Evolutionary conservation across 768 basidiomycete genomes (phyloP).

Genomic region (Naganishia vaughanmartiniae): DNA sequence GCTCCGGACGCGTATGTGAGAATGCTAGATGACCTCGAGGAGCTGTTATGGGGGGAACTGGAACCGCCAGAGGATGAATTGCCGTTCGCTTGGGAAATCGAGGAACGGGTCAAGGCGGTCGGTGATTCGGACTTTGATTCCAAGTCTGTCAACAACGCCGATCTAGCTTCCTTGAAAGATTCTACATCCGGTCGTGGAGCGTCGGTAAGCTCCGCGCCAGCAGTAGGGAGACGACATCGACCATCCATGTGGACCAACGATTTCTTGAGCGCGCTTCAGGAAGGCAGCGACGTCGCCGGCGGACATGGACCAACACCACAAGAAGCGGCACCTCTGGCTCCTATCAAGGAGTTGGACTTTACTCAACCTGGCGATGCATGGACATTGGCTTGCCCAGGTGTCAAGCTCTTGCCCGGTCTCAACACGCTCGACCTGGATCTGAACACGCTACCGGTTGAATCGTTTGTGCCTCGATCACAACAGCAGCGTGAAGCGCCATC

Average conservation of each 20-base stretch:
- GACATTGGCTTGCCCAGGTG: slow-evolving; percentile 9
- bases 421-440: slow-evolving; percentile 23
- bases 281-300: not conserved
- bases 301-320: not conserved
- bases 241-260: slow-evolving; percentile 19
- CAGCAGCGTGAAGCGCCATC: not conserved
- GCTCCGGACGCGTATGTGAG: not conserved
- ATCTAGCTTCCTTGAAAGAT: too few species aligned
- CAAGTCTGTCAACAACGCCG: not conserved
- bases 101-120: slow-evolving; percentile 4
- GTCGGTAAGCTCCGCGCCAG: too few species aligned
- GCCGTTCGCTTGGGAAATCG: slow-evolving; percentile 9
- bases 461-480: not conserved
- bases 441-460: not conserved
- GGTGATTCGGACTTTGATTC: not conserved
- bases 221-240: not conserved
- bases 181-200: too few species aligned
- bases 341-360: slow-evolving; percentile 10
- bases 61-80: slow-evolving; percentile 22
- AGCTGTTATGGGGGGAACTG: slow-evolving; percentile 24
- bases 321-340: not conserved
- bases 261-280: slow-evolving; percentile 17
- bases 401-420: slow-evolving; percentile 7
- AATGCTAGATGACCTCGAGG: slow-evolving; percentile 22
- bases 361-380: slow-evolving; percentile 9